phyloP scores from a whole-genome alignment of 768 basidiomycete genomes.

The Suillus lakei region DNA sequence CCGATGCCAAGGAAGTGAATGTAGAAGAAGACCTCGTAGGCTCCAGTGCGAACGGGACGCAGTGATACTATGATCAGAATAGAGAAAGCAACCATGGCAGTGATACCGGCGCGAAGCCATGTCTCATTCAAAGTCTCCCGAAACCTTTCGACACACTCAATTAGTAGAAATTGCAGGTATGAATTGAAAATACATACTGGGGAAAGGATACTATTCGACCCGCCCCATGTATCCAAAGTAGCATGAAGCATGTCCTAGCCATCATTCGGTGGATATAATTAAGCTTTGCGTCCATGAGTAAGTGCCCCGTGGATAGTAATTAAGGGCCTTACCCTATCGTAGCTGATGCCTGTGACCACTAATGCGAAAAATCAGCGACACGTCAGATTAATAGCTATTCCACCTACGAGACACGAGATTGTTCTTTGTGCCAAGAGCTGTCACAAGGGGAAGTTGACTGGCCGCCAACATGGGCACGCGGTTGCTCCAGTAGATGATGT shows the following conservation, averaged over 20 bases:
- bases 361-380: neutral
- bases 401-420: conserved; percentile 46
- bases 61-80: conserved; percentile 53
- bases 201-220: conserved; percentile 10
- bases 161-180: neutral
- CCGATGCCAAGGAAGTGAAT: conserved; percentile 48
- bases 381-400: neutral
- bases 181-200: conserved; percentile 10
- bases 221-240: conserved; percentile 54
- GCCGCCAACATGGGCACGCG: conserved; percentile 38
- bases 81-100: conserved; percentile 43
- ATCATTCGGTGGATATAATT: conserved; percentile 53
- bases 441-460: conserved; percentile 47
- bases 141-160: conserved; percentile 7
- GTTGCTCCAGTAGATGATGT: conserved; percentile 30
- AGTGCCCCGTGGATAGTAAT: neutral
- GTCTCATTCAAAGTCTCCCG: neutral
- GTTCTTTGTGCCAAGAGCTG: conserved; percentile 54
- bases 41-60: conserved; percentile 48
- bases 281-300: conserved; percentile 29
- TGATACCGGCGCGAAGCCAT: conserved; percentile 39
- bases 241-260: conserved; percentile 49
- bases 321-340: conserved; percentile 28
- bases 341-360: conserved; percentile 34
- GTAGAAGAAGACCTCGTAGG: conserved; percentile 59